Base-by-base conservation (phyloP, 225 moss, liverwort and hornwort species). In the Pleurozium schreberi region DNA sequence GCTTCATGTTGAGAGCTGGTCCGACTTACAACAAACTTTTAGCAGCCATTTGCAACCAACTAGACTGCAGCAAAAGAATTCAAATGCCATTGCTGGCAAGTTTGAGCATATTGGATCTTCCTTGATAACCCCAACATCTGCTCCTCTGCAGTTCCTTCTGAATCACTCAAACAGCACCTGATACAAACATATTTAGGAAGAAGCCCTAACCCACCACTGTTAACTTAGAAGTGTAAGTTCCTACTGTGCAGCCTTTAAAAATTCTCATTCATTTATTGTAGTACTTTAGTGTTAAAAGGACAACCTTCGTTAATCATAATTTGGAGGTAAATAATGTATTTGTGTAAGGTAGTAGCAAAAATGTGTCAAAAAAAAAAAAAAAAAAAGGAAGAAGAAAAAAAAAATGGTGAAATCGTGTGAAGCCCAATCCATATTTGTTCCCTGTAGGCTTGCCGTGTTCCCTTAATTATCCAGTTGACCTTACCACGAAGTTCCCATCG, bases 101-200 rank as follows among this genome's bases (percentile, higher is more conserved):
- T 27, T 71, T 57, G 87, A 82, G 82, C 73, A 86, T 64, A 78
- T 58, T 78, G 90, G n/a, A 74, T 84, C 84, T 85, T 85, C 88
- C 78, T 91, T 88, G 89, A 87, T 76, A 82, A 76, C 85, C 80
- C 83, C 89, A 80, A 85, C 76, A 90, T 79, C 87, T 84, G 92
- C 91, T 93, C 88, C 91, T 85, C 89, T 58, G 92, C 84, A 86
- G 42, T 91, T 91, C 89, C 85, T 90, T 91, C 92, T 91, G 88
- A 89, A 88, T 80, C 88, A 86, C 80, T 92, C 89, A 93, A 92
- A 91, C 83, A 91, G 92, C 92, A 93, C 92, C 93, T 93, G 91
- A 88, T 93, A 88, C 89, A 91, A 88, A 91, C 82, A 90, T 78
- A 66, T 86, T 89, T 84, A 93, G 90, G 85, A 85, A 79, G 89